Conservation (phyloP, 139 green algal species). For the Chlamydomonas sp. region DNA sequence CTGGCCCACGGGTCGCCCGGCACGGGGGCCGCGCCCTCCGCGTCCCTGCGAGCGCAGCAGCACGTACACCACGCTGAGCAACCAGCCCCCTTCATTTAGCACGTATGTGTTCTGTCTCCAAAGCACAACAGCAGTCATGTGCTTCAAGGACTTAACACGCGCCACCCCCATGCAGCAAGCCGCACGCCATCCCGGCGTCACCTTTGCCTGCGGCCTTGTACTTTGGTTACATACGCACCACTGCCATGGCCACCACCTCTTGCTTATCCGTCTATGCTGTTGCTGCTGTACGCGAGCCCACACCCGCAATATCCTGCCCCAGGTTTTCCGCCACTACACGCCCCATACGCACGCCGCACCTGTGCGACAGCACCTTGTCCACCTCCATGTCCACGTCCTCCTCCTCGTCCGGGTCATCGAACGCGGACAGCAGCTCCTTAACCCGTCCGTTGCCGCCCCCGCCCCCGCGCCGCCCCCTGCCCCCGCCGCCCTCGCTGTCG, state of each 20-base stretch:
- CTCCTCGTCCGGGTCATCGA: conserved; percentile 57
- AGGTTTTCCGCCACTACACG: not conserved
- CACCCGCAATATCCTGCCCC: not conserved
- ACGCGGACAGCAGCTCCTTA: conserved; percentile 57
- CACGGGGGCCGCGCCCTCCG: conserved; percentile 35
- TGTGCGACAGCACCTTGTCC: conserved; percentile 74
- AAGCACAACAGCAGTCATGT: no score
- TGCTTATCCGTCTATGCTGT: not conserved
- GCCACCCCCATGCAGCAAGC: not conserved
- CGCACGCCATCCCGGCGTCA: no score
- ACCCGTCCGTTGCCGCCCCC: not conserved
- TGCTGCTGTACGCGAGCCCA: not conserved
- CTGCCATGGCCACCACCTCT: no score
- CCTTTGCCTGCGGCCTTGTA: no score
- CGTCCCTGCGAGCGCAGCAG: conserved; percentile 49
- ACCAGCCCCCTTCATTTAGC: no score
- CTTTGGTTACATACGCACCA: no score
- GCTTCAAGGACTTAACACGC: no score
- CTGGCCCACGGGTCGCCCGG: conserved; percentile 66
- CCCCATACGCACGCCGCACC: conserved; percentile 35
- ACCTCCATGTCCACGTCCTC: conserved; percentile 74
- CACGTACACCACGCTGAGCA: not conserved
- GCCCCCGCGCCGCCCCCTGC: not conserved
- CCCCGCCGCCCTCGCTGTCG: conserved; percentile 17
- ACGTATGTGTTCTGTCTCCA: no score